Percentiles rank a stretch among this genome's conserved stretches.
These are phyloP conservation scores for Fusarium falciforme DNA, from an alignment of 2,329 filamentous ascomycete species.

Conservation along the genomic window DNA sequence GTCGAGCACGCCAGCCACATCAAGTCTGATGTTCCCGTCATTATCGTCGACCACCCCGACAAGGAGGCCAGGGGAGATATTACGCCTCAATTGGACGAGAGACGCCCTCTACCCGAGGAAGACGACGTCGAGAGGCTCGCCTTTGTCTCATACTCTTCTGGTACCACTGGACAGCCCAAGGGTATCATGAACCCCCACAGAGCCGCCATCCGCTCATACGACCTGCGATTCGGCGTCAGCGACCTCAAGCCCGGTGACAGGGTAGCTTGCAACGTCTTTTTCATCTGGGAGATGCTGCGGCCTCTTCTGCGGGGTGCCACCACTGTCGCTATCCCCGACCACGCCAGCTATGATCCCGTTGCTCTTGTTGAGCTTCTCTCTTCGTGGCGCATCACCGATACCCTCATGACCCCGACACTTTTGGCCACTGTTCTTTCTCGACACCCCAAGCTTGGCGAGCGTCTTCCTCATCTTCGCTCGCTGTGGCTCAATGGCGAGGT, in stretches of 20 bases:
- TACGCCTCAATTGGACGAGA: constrained; percentile 51
- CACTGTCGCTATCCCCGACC: constrained; percentile 79
- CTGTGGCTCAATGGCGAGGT: constrained; percentile 88
- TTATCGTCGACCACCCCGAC: constrained; percentile 68
- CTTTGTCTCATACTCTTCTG: constrained; percentile 85
- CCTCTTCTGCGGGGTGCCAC: constrained; percentile 81
- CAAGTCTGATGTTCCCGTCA: constrained; percentile 70
- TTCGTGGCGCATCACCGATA: constrained; percentile 77
- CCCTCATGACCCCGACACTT: constrained; percentile 85
- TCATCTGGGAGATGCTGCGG: constrained; percentile 86
- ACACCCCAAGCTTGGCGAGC: constrained; percentile 72
- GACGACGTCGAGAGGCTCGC: constrained; percentile 79
- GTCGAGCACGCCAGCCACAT: constrained; percentile 73
- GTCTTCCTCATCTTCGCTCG: constrained; percentile 74
- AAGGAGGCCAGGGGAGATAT: constrained; percentile 41
- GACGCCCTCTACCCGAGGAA: constrained; percentile 66
- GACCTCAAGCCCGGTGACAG: constrained; percentile 78
- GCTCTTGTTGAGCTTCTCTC: constrained; percentile 78
- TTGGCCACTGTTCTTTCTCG: constrained; percentile 79
- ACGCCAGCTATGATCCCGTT: constrained; percentile 80
- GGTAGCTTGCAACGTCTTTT: constrained; percentile 90
- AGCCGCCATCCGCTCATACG: constrained; percentile 79
- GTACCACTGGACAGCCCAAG: constrained; percentile 83
- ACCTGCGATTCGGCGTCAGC: constrained; percentile 76
- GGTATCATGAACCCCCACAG: constrained; percentile 84